Evolutionary conservation across 192 early-diverging fungal species (phyloP), one percentile per base, ranked within the genome.

Genomic region (Phycomyces nitens): DNA sequence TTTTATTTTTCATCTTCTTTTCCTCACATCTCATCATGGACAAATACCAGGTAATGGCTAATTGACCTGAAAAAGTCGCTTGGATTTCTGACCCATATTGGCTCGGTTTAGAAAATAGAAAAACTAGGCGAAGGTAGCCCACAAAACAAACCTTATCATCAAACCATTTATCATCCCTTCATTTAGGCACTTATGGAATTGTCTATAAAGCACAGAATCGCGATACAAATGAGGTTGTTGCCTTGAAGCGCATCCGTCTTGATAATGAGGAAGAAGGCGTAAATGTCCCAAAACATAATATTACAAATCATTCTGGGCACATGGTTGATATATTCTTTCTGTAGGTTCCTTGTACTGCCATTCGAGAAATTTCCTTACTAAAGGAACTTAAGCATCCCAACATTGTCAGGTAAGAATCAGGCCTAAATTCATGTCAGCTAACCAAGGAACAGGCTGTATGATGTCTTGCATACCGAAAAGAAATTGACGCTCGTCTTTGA

Each of bases 141-240:
- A 1, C 20, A 53, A 40, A 15, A 53, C 5, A 23, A 8, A 27
- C n/a, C 34, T 38, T 14, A 7, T 22, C 22, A 14, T 56, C 8
- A 20, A 52, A 52, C 3, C 11, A 40, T 38, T 0, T 42, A 58
- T 38, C 42, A 23, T 42, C 2, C 18, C 10, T 1, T 8, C 39
- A 21, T 58, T 10, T 73, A 85, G 86, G 91, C 61, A 97, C 98
- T 3, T 99, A 98, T 72, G 97, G 95, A 38, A 94, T 98, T 56
- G 98, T 99, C 3, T 99, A 99, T 87, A 98, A 98, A 78, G 98
- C 96, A 2, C 95, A 98, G 73, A 94, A 96, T 80, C 78, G 89
- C 63, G 93, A 95, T 44, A 94, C 89, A 18, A 89, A 89, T 69
- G 95, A 96, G 64, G 91, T 98, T n/a, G 95, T 99, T 8, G 97